Percentiles rank a stretch among this genome's conserved stretches.
These are phyloP conservation scores for Tuber borchii DNA, from an alignment of 495 filamentous ascomycete species.

Conservation along the genomic window DNA sequence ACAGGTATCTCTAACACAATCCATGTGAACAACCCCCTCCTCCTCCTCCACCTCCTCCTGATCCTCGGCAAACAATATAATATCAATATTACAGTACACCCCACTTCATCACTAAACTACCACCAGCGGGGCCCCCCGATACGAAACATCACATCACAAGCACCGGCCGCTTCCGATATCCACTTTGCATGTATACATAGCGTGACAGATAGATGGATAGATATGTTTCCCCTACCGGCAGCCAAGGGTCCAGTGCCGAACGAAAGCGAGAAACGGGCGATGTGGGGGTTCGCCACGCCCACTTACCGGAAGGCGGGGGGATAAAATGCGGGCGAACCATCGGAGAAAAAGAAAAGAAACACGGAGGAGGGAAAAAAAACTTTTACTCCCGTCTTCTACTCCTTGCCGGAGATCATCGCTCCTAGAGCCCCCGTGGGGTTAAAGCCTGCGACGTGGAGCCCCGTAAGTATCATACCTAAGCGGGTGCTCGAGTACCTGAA, in stretches of 20 bases:
- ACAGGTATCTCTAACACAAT: not conserved
- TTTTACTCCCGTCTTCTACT: not conserved
- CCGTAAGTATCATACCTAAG: not conserved
- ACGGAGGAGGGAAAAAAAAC: not conserved
- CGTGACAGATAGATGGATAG: not conserved
- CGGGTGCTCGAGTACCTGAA: not conserved
- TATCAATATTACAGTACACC: not conserved
- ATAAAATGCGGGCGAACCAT: not conserved
- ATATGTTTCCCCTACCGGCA: not conserved
- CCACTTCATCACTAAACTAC: not conserved
- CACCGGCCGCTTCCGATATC: not conserved
- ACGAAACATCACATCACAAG: not conserved
- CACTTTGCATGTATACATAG: not conserved
- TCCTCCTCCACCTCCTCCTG: not conserved
- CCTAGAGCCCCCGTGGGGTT: not conserved
- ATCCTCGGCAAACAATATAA: not conserved
- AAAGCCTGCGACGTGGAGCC: too few relatives aligned
- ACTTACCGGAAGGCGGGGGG: not conserved
- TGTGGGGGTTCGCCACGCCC: constrained; percentile 2
- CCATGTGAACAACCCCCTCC: not conserved
- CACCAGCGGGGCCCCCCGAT: not conserved
- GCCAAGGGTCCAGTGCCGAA: not conserved
- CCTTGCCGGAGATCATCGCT: not conserved
- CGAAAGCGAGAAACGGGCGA: not conserved
- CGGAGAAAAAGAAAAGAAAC: not conserved